These are phyloP conservation scores for Bruguiera gymnorhiza DNA, from an alignment of 345 rosid genomes.

Conservation along the genomic window DNA sequence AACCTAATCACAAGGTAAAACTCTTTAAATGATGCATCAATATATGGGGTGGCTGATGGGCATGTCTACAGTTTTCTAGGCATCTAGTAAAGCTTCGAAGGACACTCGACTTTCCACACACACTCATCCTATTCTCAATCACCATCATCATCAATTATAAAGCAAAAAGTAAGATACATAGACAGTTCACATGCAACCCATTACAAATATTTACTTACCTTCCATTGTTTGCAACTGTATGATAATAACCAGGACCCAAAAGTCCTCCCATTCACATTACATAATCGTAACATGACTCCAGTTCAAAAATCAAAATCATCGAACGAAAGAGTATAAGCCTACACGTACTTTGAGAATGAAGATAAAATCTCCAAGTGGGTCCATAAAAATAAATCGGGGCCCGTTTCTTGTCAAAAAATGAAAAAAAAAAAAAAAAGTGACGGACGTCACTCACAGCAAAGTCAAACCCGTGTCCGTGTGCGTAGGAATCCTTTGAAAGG, in stretches of 20 bases:
- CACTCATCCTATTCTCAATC: constrained; percentile 4
- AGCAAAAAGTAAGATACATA: neutral
- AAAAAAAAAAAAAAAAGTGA: neutral
- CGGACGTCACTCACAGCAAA: neutral
- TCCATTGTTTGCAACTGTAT: neutral
- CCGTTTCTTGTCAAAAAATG: neutral
- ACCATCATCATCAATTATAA: constrained; percentile 16
- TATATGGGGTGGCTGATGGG: too few relatives aligned
- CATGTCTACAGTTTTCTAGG: neutral
- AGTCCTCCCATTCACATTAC: neutral
- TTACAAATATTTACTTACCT: constrained; percentile 6
- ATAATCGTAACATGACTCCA: constrained; percentile 3
- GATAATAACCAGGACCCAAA: too few relatives aligned
- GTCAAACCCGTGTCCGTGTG: constrained; percentile 24
- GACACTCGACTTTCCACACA: constrained; percentile 19
- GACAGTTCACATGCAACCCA: constrained; percentile 34
- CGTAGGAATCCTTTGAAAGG: neutral
- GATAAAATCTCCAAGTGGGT: constrained; percentile 5
- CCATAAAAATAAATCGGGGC: neutral
- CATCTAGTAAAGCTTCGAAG: constrained; percentile 1
- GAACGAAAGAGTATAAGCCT: too few relatives aligned
- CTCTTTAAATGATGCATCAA: too few relatives aligned
- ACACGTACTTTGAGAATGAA: neutral
- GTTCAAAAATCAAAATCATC: constrained; percentile 1
- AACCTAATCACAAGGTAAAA: too few relatives aligned